A percentile compares a stretch with the other conserved stretches of the same genome.
Evolutionary conservation across 495 filamentous ascomycete genomes (phyloP).

Genomic region (Penicillium verhagenii): DNA sequence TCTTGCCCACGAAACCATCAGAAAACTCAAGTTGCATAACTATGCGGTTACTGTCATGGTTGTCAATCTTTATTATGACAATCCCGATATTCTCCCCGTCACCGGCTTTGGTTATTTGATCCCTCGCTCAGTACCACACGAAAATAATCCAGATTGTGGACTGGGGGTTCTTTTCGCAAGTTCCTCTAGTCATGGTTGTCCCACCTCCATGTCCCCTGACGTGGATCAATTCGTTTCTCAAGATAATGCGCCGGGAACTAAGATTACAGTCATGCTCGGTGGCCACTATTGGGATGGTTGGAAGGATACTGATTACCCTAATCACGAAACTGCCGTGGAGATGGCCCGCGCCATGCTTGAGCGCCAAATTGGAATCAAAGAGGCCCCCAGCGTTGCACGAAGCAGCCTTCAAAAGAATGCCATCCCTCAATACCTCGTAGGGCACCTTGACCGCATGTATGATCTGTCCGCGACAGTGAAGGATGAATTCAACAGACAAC

Average conservation of each 20-base stretch:
- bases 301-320: constrained; percentile 50
- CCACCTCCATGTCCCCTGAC: background rate
- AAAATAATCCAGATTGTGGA: constrained; percentile 77
- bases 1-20: constrained; percentile 21
- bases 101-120: constrained; percentile 91
- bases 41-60: constrained; percentile 81
- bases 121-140: constrained; percentile 62
- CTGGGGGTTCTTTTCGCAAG: constrained; percentile 93
- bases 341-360: constrained; percentile 68
- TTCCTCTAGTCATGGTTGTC: constrained; percentile 45
- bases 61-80: constrained; percentile 81
- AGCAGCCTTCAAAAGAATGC: constrained; percentile 70
- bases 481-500: constrained; percentile 55
- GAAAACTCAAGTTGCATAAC: constrained; percentile 46
- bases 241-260: constrained; percentile 65
- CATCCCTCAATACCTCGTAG: constrained; percentile 86
- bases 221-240: constrained; percentile 32
- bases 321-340: constrained; percentile 57
- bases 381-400: constrained; percentile 52
- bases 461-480: constrained; percentile 55
- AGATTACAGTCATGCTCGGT: constrained; percentile 92
- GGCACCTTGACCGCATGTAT: constrained; percentile 65
- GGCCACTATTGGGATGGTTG: constrained; percentile 86
- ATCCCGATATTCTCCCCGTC: constrained; percentile 59
- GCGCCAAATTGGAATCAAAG: constrained; percentile 71